Percentiles rank a stretch among this genome's conserved stretches.
phyloP scores from a whole-genome alignment of 805 yeast genomes.

The Myxozyma vanderwaltii region DNA sequence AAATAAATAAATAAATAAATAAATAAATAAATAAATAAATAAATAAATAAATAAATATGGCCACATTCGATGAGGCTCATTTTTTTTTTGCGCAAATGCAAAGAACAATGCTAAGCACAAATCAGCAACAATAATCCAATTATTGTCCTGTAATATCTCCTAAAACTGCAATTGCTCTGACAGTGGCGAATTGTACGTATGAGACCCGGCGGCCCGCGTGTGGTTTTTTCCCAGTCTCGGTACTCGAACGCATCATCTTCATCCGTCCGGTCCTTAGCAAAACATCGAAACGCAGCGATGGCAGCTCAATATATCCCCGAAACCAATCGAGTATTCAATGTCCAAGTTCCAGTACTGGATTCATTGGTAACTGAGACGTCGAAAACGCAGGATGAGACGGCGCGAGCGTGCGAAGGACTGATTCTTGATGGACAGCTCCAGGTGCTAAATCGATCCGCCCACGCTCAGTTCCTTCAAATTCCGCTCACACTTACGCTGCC shows the following conservation, averaged over 20 bases:
- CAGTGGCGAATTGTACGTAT: neutral
- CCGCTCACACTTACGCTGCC: slow-evolving; percentile 48
- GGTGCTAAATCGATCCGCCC: slow-evolving; percentile 9
- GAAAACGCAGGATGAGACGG: slow-evolving; percentile 21
- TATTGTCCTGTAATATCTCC: neutral
- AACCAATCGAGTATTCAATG: slow-evolving; percentile 19
- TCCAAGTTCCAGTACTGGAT: slow-evolving; percentile 8
- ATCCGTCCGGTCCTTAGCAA: neutral
- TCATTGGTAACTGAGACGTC: slow-evolving; percentile 27
- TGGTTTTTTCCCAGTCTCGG: slow-evolving; percentile 11
- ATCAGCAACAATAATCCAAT: neutral
- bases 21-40: neutral
- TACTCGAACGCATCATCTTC: slow-evolving; percentile 1
- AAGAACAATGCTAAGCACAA: neutral
- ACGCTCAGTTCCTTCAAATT: slow-evolving; percentile 7
- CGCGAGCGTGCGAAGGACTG: slow-evolving; percentile 13
- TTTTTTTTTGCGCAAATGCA: neutral
- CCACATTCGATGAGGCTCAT: neutral
- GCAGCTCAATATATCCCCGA: slow-evolving; percentile 4
- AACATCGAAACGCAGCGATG: slow-evolving; percentile 6
- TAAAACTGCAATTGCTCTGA: neutral
- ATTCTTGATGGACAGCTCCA: slow-evolving; percentile 16
- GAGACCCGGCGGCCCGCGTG: slow-evolving; percentile 5
- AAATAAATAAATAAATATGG: neutral
- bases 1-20: too few species aligned